Evolutionary conservation across 352 stramenopile genomes (phyloP).

Genomic region (Globisporangium iwayamae): DNA sequence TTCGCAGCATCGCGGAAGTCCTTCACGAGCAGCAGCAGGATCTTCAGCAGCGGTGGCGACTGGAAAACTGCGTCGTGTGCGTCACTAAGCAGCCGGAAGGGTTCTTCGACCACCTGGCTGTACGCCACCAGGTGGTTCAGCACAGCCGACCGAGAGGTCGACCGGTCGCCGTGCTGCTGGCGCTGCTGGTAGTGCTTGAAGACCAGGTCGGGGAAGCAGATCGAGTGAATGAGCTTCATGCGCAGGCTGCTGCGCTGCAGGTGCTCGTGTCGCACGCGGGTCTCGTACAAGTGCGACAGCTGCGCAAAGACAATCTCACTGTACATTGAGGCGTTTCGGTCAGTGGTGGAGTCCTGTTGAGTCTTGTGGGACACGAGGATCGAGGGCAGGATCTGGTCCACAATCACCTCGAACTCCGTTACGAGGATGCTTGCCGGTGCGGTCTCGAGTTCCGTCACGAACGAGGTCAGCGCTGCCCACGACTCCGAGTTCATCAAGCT

Average conservation of each 20-base stretch:
- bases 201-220: slow-evolving; percentile 45
- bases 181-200: slow-evolving; percentile 31
- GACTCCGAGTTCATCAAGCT: slow-evolving; percentile 13
- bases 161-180: slow-evolving; percentile 15
- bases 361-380: slow-evolving; percentile 17
- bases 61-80: slow-evolving; percentile 29
- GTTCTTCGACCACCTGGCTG: slow-evolving; percentile 45
- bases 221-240: slow-evolving; percentile 38
- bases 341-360: not conserved
- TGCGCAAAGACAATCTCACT: slow-evolving; percentile 27
- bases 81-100: slow-evolving; percentile 51
- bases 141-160: slow-evolving; percentile 4
- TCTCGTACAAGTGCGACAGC: slow-evolving; percentile 33
- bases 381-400: slow-evolving; percentile 34
- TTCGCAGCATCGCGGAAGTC: slow-evolving; percentile 42
- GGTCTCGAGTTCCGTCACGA: slow-evolving; percentile 27
- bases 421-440: slow-evolving; percentile 32
- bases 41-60: slow-evolving; percentile 37
- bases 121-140: slow-evolving; percentile 34
- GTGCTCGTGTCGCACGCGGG: slow-evolving; percentile 26
- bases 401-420: slow-evolving; percentile 24
- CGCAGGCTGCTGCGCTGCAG: slow-evolving; percentile 22
- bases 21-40: slow-evolving; percentile 36
- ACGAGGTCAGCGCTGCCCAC: slow-evolving; percentile 24
- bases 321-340: not conserved